Percentiles rank a stretch among this genome's conserved stretches.
Conservation (phyloP, 768 basidiomycete genomes). For the Cystobasidium ongulense region DNA sequence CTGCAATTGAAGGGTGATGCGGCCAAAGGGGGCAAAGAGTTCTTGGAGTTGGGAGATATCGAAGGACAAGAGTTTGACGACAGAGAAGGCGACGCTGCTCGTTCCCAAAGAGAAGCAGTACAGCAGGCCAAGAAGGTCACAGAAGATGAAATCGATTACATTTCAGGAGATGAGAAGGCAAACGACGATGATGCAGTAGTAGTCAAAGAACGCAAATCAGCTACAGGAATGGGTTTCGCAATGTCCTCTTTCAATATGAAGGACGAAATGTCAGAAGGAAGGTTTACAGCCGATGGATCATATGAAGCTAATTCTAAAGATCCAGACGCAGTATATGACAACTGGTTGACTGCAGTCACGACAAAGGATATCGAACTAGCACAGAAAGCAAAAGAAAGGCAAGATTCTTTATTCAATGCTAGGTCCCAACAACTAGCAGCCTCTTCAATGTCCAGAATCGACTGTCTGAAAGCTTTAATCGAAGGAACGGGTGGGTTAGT, state of each 20-base stretch:
- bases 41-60: constrained; percentile 80
- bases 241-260: constrained; percentile 92
- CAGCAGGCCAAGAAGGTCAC: constrained; percentile 41
- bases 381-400: constrained; percentile 62
- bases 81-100: constrained; percentile 42
- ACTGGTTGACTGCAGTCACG: constrained; percentile 81
- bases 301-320: constrained; percentile 74
- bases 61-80: constrained; percentile 83
- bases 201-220: constrained; percentile 55
- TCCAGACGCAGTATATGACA: constrained; percentile 82
- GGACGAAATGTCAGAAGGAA: constrained; percentile 96
- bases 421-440: constrained; percentile 51
- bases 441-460: constrained; percentile 54
- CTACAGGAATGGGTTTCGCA: constrained; percentile 85
- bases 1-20: constrained; percentile 46
- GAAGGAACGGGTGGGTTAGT: constrained; percentile 50
- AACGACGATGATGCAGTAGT: constrained; percentile 64
- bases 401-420: constrained; percentile 51
- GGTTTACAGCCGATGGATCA: constrained; percentile 81
- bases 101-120: constrained; percentile 42
- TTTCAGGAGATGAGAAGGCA: constrained; percentile 41
- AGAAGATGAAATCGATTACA: constrained; percentile 52
- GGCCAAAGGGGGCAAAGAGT: constrained; percentile 51
- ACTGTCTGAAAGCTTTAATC: constrained; percentile 52
- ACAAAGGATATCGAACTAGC: constrained; percentile 79